Evolutionary conservation across 1,139 yeast species (phyloP), one percentile per base, ranked within the genome.

Genomic region (Candida neerlandica): DNA sequence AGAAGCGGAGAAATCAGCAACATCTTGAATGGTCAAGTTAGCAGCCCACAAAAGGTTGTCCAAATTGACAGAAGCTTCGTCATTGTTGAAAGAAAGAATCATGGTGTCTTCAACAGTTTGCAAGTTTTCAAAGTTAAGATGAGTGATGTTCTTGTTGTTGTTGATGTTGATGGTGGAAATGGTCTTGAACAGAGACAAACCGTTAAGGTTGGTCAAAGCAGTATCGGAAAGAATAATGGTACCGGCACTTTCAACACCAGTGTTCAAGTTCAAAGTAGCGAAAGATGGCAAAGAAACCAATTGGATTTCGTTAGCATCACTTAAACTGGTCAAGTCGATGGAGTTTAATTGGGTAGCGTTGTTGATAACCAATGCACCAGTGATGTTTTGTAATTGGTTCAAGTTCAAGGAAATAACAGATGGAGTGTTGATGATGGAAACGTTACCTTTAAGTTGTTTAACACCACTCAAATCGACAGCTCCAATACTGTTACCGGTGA

Each of bases 1-100:
- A 30, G 61, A 46, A 48, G 70, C 71, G 37, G 66, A 58, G 32
- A 75, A 56, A 18, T 61, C 59, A 29, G 64, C 60, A 43, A 70
- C 74, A 58, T 75, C 80, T 62, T 75, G 80, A 49, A 76, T 59
- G 50, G 80, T 74, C 58, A 76, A 65, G 65, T 75, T 75, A 44
- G 78, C 67, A 38, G 80, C 78, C 75, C 75, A 72, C 41, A 57
- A 48, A 62, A 76, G 72, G 48, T 60, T 51, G 55, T 75, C 73
- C 58, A 76, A 64, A 41, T 58, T 63, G 53, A 76, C 67, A 37
- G 67, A 64, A 60, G 77, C 73, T 41, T 71, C 61, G 61, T 75
- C 80, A 56, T 68, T 64, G 67, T 76, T 76, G 69, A 76, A 76
- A 54, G 74, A 65, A 52, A 76, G 64, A 50, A 72, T 69, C 59